Evolutionary conservation across 148 eudicot species (phyloP).

Genomic region (Beta vulgaris): DNA sequence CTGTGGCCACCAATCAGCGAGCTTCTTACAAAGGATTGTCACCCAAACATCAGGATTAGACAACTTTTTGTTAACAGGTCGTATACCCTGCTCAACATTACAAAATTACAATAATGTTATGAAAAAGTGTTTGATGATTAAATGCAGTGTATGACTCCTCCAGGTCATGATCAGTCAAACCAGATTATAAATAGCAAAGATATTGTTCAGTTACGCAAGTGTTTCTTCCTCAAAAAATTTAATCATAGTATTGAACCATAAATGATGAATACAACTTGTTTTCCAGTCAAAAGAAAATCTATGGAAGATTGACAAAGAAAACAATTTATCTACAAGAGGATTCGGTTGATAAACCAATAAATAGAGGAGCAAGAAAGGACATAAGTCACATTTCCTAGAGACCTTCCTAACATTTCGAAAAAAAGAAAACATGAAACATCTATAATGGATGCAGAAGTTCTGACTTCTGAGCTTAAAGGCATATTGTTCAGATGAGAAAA

Average conservation of each 20-base stretch:
- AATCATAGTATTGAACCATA: not conserved
- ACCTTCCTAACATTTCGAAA: not conserved
- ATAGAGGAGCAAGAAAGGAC: not conserved
- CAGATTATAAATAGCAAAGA: not conserved
- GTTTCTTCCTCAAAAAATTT: not conserved
- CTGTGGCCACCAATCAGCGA: constrained; percentile 88
- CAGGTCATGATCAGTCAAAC: not conserved
- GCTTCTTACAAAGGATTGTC: constrained; percentile 66
- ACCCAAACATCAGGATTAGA: constrained; percentile 66
- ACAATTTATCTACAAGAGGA: not conserved
- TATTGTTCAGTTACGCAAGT: not conserved
- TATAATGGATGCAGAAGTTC: not conserved
- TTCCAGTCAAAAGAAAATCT: not conserved
- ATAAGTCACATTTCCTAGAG: not conserved
- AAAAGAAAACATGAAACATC: not conserved
- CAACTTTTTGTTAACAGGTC: constrained; percentile 48
- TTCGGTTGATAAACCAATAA: not conserved
- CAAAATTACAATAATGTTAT: constrained; percentile 17
- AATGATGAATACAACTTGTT: too few relatives aligned
- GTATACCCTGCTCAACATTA: constrained; percentile 61
- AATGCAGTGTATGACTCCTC: not conserved
- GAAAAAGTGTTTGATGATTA: not conserved
- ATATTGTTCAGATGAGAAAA: too few relatives aligned
- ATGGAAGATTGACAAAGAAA: not conserved
- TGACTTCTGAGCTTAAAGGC: too few relatives aligned